phyloP scores from a whole-genome alignment of 495 filamentous ascomycete species.

The Neurospora africana region DNA sequence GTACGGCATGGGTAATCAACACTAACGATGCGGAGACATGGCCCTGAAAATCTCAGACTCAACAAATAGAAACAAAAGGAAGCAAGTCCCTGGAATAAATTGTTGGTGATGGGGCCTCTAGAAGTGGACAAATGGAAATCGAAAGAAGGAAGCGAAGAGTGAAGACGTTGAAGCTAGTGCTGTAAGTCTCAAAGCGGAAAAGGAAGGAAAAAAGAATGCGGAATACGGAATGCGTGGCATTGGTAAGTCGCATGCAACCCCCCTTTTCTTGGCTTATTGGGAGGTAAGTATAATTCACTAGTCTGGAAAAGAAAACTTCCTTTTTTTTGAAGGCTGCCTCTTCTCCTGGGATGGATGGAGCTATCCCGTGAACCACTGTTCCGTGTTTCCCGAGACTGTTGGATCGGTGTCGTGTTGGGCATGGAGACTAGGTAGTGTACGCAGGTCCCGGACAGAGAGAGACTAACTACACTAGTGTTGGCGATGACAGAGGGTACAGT shows the following conservation, averaged over 20 bases:
- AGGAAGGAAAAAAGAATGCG: not conserved
- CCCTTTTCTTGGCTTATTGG: not conserved
- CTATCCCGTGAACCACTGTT: not conserved
- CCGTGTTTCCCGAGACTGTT: constrained; percentile 8
- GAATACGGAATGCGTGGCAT: not conserved
- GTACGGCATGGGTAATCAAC: not conserved
- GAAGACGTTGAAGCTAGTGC: not conserved
- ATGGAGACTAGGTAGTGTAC: not conserved
- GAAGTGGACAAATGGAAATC: not conserved
- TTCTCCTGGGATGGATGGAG: not conserved
- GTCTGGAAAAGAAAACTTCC: not conserved
- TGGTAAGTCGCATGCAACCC: not conserved
- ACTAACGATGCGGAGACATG: not conserved
- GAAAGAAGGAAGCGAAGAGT: not conserved
- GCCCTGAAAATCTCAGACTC: not conserved
- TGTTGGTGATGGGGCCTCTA: not conserved
- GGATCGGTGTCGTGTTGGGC: constrained; percentile 7
- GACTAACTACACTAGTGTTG: not conserved
- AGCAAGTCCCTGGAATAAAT: not conserved
- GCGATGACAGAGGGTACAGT: not conserved
- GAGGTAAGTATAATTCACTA: not conserved
- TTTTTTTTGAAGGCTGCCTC: not conserved
- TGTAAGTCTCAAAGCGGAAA: constrained; percentile 7
- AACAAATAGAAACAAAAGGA: not conserved
- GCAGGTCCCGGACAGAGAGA: not conserved